Conservation (phyloP, 257 asterid genomes). For the Mitragyna speciosa region DNA sequence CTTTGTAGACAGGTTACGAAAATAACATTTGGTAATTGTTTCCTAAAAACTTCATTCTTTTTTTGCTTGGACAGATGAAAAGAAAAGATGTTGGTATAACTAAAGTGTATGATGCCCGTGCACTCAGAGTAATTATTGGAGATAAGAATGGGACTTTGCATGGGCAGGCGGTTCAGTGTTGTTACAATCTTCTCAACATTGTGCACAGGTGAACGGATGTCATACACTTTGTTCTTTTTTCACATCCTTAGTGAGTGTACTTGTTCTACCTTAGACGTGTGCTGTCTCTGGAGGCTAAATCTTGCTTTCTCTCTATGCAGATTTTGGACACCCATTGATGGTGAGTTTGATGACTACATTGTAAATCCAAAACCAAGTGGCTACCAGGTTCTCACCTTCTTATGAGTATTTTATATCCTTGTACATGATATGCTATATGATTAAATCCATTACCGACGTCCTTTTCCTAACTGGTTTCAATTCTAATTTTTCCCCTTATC, state of each 20-base stretch:
- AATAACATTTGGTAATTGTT: not conserved
- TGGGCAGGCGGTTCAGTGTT: slow-evolving; percentile 90
- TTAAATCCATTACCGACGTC: not conserved
- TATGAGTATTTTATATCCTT: not conserved
- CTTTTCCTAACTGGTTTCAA: slow-evolving; percentile 27
- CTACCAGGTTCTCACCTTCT: slow-evolving; percentile 67
- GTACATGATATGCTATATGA: not conserved
- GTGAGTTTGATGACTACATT: slow-evolving; percentile 91
- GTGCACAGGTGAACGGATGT: slow-evolving; percentile 64
- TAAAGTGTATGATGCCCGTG: slow-evolving; percentile 90
- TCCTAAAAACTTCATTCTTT: slow-evolving; percentile 10
- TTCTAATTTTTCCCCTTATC: slow-evolving; percentile 34
- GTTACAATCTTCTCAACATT: slow-evolving; percentile 91
- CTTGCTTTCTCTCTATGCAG: slow-evolving; percentile 39
- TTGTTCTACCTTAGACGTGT: not conserved
- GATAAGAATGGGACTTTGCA: slow-evolving; percentile 88
- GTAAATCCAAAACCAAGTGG: slow-evolving; percentile 98
- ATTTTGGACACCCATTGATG: slow-evolving; percentile 92
- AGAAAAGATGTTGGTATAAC: slow-evolving; percentile 79
- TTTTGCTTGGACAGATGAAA: slow-evolving; percentile 61
- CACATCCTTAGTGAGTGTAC: not conserved
- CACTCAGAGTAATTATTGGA: slow-evolving; percentile 91
- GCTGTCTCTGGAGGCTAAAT: slow-evolving; percentile 19
- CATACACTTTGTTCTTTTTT: slow-evolving; percentile 10
- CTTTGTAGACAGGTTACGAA: slow-evolving; percentile 10